Conservation (phyloP, 768 basidiomycete species). For the Lactarius deliciosus region DNA sequence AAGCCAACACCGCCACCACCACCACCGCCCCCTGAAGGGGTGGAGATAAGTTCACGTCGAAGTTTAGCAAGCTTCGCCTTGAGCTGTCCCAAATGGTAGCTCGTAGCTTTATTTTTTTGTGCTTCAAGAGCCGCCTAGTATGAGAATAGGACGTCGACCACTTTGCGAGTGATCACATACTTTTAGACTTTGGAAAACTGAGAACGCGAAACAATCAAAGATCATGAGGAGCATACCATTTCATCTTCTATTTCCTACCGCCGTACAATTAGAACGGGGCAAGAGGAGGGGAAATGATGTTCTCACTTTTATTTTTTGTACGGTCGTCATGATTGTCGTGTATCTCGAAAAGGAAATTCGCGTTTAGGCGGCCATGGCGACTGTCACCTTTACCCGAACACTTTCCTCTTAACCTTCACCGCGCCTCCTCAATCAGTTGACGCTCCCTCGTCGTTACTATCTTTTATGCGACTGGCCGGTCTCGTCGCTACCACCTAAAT, state of each 20-base stretch:
- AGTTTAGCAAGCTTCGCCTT: slow-evolving; percentile 99
- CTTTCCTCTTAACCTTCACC: neutral
- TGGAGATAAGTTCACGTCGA: slow-evolving; percentile 86
- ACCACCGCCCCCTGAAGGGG: slow-evolving; percentile 72
- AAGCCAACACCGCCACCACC: slow-evolving; percentile 91
- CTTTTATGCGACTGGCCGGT: slow-evolving; percentile 33
- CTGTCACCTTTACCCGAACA: neutral
- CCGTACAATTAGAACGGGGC: slow-evolving; percentile 19
- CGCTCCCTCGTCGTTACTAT: slow-evolving; percentile 24
- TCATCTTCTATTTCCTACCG: slow-evolving; percentile 92
- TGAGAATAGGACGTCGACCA: slow-evolving; percentile 21
- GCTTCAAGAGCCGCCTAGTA: slow-evolving; percentile 46
- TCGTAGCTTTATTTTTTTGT: slow-evolving; percentile 95
- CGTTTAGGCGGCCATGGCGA: neutral
- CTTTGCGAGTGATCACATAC: slow-evolving; percentile 44
- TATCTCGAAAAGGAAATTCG: slow-evolving; percentile 14
- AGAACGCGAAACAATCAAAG: slow-evolving; percentile 21
- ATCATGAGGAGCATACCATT: slow-evolving; percentile 61
- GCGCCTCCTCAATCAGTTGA: slow-evolving; percentile 13
- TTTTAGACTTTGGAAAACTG: slow-evolving; percentile 64
- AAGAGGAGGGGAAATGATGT: slow-evolving; percentile 29
- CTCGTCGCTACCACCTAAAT: slow-evolving; percentile 33
- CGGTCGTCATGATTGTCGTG: slow-evolving; percentile 66
- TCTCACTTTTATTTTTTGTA: slow-evolving; percentile 83
- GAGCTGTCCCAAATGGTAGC: slow-evolving; percentile 94